A percentile compares a stretch with the other conserved stretches of the same genome.
Conservation (phyloP, 768 basidiomycete species). For the Tulasnella sp. region DNA sequence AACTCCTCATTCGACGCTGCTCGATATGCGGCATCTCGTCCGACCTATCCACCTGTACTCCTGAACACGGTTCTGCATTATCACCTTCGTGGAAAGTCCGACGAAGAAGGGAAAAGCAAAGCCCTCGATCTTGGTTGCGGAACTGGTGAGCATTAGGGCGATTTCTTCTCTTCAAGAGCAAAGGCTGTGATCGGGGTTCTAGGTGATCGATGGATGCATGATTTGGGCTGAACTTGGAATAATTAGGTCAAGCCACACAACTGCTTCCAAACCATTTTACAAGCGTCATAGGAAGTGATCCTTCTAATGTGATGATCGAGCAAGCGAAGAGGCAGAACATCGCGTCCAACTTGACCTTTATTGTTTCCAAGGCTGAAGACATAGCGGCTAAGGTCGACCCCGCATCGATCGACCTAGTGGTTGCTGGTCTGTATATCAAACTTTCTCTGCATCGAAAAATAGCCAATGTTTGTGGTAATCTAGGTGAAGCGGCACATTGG, state of each 20-base stretch:
- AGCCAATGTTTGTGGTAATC: neutral
- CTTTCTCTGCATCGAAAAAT: neutral
- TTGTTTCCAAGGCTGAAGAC: slow-evolving; percentile 24
- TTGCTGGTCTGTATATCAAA: slow-evolving; percentile 26
- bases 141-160: slow-evolving; percentile 14
- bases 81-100: neutral
- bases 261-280: neutral
- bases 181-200: too few species aligned
- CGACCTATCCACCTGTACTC: neutral
- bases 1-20: slow-evolving; percentile 60
- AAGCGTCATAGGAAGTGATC: slow-evolving; percentile 19
- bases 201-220: too few species aligned
- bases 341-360: neutral
- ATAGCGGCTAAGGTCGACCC: slow-evolving; percentile 21
- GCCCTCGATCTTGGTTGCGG: slow-evolving; percentile 13
- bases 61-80: neutral
- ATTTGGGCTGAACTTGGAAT: too few species aligned
- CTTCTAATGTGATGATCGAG: slow-evolving; percentile 21
- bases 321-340: slow-evolving; percentile 14
- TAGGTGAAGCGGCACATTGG: slow-evolving; percentile 32
- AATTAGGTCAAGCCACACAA: slow-evolving; percentile 8
- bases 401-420: slow-evolving; percentile 28
- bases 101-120: neutral
- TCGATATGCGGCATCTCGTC: slow-evolving; percentile 21
- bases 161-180: too few species aligned